These are phyloP conservation scores for Ganoderma lucidum DNA, from an alignment of 1,284 basidiomycete species.

Conservation along the genomic window DNA sequence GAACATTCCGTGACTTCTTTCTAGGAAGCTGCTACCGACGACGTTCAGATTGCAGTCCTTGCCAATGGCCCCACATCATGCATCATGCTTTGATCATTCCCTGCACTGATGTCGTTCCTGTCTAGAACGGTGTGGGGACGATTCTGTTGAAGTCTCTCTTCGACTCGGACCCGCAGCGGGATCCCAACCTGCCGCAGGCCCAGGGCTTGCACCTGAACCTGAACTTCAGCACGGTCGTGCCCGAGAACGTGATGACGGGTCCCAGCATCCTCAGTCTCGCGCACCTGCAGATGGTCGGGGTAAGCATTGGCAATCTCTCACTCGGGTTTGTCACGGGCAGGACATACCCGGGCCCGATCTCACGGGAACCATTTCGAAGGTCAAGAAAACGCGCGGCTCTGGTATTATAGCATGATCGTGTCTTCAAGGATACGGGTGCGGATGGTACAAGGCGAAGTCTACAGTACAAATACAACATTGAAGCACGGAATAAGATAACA, in stretches of 20 bases:
- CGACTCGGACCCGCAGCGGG: constrained; percentile 24
- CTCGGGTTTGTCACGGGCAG: neutral
- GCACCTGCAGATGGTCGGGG: constrained; percentile 33
- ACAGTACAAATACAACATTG: constrained; percentile 22
- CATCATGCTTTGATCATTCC: constrained; percentile 19
- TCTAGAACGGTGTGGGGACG: constrained; percentile 27
- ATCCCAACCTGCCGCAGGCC: constrained; percentile 25
- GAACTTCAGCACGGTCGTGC: constrained; percentile 30
- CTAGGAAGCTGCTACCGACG: constrained; percentile 20
- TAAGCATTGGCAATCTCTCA: constrained; percentile 11
- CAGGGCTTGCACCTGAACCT: constrained; percentile 32
- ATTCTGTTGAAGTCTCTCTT: constrained; percentile 21
- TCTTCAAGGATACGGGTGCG: neutral
- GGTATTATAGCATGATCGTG: constrained; percentile 14
- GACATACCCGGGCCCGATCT: neutral
- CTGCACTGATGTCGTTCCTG: constrained; percentile 28
- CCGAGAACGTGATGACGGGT: constrained; percentile 18
- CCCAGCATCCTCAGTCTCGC: constrained; percentile 30
- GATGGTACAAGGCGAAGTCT: constrained; percentile 16
- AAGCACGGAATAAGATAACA: constrained; percentile 21
- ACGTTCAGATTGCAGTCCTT: constrained; percentile 28
- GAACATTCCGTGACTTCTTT: neutral
- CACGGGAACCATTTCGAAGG: constrained; percentile 3
- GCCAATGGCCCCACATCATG: neutral
- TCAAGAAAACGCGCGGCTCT: constrained; percentile 15